phyloP scores from a whole-genome alignment of 306 rosid species.

The Prunus mume region DNA sequence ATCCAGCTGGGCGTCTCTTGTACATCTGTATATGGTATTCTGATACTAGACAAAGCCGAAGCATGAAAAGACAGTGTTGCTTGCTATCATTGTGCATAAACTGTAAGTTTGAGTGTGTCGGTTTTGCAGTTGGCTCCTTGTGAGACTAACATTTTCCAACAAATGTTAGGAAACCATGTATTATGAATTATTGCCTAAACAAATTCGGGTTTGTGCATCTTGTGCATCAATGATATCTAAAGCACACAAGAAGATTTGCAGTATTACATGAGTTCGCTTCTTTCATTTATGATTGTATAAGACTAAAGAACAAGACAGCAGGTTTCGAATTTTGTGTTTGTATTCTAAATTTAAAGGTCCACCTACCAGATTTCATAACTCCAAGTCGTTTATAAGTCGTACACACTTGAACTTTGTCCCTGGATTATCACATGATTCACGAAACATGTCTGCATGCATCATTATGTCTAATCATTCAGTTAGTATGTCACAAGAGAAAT shows the following conservation, averaged over 20 bases:
- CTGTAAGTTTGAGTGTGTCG: neutral
- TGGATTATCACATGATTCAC: no score
- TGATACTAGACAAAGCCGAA: neutral
- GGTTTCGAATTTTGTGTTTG: neutral
- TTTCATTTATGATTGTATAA: neutral
- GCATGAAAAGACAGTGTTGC: neutral
- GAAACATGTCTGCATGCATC: neutral
- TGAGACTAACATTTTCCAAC: neutral
- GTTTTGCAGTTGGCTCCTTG: neutral
- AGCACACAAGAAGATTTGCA: neutral
- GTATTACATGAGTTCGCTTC: neutral
- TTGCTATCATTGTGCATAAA: neutral
- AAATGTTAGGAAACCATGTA: neutral
- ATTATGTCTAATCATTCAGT: neutral
- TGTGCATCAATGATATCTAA: neutral
- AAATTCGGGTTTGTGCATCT: neutral
- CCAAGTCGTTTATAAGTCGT: neutral
- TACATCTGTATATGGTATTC: slow-evolving; percentile 24
- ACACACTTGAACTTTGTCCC: no score
- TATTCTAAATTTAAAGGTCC: neutral
- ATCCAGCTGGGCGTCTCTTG: slow-evolving; percentile 32
- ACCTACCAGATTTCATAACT: neutral
- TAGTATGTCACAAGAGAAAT: neutral
- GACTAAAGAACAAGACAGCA: neutral
- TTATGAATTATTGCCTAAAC: neutral